Evolutionary conservation across 2,329 filamentous ascomycete species (phyloP).

Genomic region (Ophiostoma montium): DNA sequence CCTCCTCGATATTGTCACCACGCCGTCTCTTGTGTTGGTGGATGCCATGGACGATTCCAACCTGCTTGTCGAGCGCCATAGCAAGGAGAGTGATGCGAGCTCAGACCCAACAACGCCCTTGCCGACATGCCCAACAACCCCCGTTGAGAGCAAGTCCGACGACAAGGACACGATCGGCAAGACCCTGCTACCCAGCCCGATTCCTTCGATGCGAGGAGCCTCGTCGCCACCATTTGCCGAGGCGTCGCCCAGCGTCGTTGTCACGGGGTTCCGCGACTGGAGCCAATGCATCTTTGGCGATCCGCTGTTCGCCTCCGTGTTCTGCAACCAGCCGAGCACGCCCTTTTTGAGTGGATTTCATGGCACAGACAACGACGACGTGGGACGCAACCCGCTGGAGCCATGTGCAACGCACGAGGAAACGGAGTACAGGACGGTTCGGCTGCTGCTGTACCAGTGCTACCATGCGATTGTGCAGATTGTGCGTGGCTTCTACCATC

Average conservation of each 20-base stretch:
- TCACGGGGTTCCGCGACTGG: slow-evolving; percentile 44
- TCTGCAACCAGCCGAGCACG: slow-evolving; percentile 29
- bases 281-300: slow-evolving; percentile 46
- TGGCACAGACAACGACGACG: slow-evolving; percentile 7
- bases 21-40: slow-evolving; percentile 38
- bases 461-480: slow-evolving; percentile 40
- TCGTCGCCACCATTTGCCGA: not conserved
- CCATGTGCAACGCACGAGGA: slow-evolving; percentile 6
- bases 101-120: not conserved
- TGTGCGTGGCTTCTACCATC: slow-evolving; percentile 41
- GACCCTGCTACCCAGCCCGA: not conserved
- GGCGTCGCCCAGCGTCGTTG: slow-evolving; percentile 15
- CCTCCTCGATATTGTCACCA: slow-evolving; percentile 36
- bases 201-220: not conserved
- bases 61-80: slow-evolving; percentile 25
- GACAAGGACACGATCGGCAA: not conserved
- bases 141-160: too few species aligned
- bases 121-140: not conserved
- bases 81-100: too few species aligned
- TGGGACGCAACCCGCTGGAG: not conserved
- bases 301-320: slow-evolving; percentile 36
- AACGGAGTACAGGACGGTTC: slow-evolving; percentile 22
- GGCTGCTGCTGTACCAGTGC: slow-evolving; percentile 42
- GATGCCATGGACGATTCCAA: slow-evolving; percentile 37
- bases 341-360: slow-evolving; percentile 35